These are phyloP conservation scores for Babesia bovis DNA, from an alignment of 169 alveolate genomes.

Conservation along the genomic window DNA sequence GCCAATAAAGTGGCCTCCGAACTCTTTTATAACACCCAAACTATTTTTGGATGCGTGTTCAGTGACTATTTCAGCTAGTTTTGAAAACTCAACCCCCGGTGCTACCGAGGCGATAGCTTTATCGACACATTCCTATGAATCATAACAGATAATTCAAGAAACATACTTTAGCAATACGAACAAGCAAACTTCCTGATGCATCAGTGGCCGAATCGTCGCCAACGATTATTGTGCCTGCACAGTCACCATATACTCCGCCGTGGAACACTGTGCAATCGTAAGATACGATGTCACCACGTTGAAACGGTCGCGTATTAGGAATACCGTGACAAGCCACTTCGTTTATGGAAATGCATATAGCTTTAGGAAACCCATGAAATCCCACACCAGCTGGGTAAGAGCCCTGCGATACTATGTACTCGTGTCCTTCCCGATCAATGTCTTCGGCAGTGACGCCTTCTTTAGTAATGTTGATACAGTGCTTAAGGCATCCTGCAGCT, in stretches of 20 bases:
- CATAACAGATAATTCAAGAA: neutral
- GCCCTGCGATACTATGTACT: constrained; percentile 80
- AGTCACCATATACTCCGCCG: constrained; percentile 88
- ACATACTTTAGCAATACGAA: constrained; percentile 66
- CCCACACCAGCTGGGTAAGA: constrained; percentile 94
- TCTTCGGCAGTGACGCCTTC: constrained; percentile 87
- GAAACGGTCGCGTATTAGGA: constrained; percentile 86
- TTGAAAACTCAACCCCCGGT: constrained; percentile 84
- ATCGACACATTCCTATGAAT: constrained; percentile 73
- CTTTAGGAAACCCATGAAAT: constrained; percentile 90
- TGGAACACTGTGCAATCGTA: constrained; percentile 87
- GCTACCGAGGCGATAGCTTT: constrained; percentile 84
- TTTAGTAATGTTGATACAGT: constrained; percentile 69
- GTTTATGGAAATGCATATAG: constrained; percentile 90
- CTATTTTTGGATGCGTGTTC: constrained; percentile 81
- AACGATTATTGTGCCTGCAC: constrained; percentile 74
- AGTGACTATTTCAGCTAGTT: constrained; percentile 85
- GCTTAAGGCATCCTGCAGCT: constrained; percentile 72
- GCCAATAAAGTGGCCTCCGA: constrained; percentile 93
- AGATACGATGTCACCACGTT: constrained; percentile 86
- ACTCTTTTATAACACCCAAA: constrained; percentile 81
- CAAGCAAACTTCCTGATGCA: constrained; percentile 7
- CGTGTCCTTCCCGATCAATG: constrained; percentile 85
- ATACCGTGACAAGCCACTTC: constrained; percentile 93
- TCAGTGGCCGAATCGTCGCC: constrained; percentile 61